Conservation (phyloP, 2,329 filamentous ascomycete species). For the Paecilomyces fulvus region DNA sequence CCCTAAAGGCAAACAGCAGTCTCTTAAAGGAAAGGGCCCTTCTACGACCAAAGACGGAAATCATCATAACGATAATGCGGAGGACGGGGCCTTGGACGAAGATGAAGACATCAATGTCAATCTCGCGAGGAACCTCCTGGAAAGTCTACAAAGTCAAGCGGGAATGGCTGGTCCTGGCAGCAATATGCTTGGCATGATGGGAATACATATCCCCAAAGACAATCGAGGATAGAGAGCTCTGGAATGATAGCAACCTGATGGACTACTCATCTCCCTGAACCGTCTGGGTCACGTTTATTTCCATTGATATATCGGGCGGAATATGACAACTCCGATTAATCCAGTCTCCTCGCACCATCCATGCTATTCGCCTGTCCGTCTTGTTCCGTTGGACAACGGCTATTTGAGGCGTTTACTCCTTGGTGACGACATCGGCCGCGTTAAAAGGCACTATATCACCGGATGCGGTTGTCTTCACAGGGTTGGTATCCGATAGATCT, state of each 20-base stretch:
- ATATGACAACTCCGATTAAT: not conserved
- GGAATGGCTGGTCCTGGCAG: slow-evolving; percentile 79
- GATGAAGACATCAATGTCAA: slow-evolving; percentile 76
- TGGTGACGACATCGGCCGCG: slow-evolving; percentile 6
- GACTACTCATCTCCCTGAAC: not conserved
- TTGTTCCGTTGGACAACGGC: not conserved
- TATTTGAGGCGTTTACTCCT: not conserved
- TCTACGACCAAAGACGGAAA: slow-evolving; percentile 12
- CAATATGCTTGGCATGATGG: slow-evolving; percentile 82
- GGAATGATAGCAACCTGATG: not conserved
- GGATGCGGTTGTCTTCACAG: slow-evolving; percentile 7
- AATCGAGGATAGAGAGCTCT: slow-evolving; percentile 36
- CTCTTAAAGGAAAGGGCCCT: slow-evolving; percentile 22
- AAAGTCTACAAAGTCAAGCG: slow-evolving; percentile 85
- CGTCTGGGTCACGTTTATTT: not conserved
- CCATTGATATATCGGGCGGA: not conserved
- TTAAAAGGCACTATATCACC: slow-evolving; percentile 10
- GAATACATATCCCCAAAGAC: slow-evolving; percentile 70
- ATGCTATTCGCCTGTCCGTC: not conserved
- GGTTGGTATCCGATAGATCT: slow-evolving; percentile 7
- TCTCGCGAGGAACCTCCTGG: slow-evolving; percentile 79
- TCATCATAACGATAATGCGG: slow-evolving; percentile 13
- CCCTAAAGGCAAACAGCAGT: slow-evolving; percentile 9
- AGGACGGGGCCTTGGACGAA: slow-evolving; percentile 16
- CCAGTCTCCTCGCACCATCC: not conserved